phyloP scores from a whole-genome alignment of 495 filamentous ascomycete species.

The Penicillium taxi region DNA sequence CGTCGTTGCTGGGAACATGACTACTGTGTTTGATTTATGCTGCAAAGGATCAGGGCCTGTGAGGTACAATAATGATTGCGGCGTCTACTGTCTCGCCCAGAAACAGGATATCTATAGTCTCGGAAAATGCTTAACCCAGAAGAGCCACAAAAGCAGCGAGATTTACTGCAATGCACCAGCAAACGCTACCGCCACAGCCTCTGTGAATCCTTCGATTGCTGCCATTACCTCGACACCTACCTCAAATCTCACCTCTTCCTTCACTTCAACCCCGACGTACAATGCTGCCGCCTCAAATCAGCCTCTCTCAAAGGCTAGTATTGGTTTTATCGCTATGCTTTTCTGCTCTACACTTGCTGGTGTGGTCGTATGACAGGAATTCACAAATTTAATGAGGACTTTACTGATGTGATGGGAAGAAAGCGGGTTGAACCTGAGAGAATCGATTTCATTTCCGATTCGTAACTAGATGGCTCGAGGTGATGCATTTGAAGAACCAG shows the following conservation, averaged over 20 bases:
- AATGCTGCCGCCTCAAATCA: constrained; percentile 13
- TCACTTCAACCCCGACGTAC: constrained; percentile 6
- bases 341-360: constrained; percentile 29
- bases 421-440: no score
- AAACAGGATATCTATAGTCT: constrained; percentile 33
- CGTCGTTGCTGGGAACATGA: constrained; percentile 27
- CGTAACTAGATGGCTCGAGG: no score
- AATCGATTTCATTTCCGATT: no score
- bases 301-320: constrained; percentile 25
- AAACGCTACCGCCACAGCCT: constrained; percentile 36
- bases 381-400: no score
- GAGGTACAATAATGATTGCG: constrained; percentile 41
- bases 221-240: constrained; percentile 17
- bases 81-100: constrained; percentile 43
- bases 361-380: no score
- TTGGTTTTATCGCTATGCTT: constrained; percentile 32
- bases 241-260: constrained; percentile 10
- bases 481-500: no score
- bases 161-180: constrained; percentile 33
- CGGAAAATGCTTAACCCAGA: constrained; percentile 25
- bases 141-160: constrained; percentile 22
- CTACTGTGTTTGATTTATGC: constrained; percentile 36
- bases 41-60: constrained; percentile 34
- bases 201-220: constrained; percentile 13
- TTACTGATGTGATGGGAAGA: no score